Conservation (phyloP, 345 rosid genomes). For the Toxicodendron radicans region DNA sequence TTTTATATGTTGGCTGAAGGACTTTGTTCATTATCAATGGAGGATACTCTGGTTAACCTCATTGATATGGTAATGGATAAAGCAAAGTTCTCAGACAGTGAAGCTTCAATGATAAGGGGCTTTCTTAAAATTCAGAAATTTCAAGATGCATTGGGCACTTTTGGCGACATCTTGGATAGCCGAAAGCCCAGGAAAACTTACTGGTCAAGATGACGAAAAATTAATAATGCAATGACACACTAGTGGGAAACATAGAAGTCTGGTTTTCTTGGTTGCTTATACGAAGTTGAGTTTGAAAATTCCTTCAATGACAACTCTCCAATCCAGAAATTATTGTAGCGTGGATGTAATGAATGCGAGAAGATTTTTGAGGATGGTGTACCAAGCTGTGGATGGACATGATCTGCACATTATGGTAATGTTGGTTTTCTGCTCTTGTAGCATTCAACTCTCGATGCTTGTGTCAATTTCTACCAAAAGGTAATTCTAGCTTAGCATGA, state of each 20-base stretch:
- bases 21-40: constrained; percentile 66
- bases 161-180: constrained; percentile 55
- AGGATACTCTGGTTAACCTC: constrained; percentile 59
- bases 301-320: neutral
- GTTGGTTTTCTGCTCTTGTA: neutral
- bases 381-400: neutral
- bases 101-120: constrained; percentile 67
- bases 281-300: neutral
- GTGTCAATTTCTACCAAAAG: neutral
- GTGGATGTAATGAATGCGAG: neutral
- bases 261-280: neutral
- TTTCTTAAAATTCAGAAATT: constrained; percentile 68
- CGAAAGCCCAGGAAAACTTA: constrained; percentile 37
- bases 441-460: neutral
- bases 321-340: neutral
- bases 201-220: constrained; percentile 35
- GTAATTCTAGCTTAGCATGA: neutral
- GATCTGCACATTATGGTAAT: neutral
- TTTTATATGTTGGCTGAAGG: constrained; percentile 89
- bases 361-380: neutral
- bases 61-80: constrained; percentile 65
- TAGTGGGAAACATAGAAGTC: neutral
- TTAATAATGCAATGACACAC: neutral
- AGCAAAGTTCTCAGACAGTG: constrained; percentile 55
- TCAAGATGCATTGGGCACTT: constrained; percentile 68